Base-by-base conservation (phyloP, 768 basidiomycete genomes). In the Rhodotorula kratochvilovae region DNA sequence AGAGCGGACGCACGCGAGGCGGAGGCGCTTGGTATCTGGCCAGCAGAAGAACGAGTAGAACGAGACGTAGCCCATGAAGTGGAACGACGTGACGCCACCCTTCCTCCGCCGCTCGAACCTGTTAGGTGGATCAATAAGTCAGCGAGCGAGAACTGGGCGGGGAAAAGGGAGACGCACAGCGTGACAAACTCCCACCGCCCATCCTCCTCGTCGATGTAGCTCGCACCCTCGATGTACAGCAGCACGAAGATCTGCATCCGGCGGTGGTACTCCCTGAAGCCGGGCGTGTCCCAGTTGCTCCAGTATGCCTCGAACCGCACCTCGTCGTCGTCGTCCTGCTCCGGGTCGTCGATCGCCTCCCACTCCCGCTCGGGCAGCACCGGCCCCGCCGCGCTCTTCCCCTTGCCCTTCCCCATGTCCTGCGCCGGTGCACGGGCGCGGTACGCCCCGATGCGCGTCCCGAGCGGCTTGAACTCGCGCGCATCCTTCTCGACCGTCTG, bases 41-140 rank as follows among this genome's bases (percentile, higher is more conserved):
- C 89, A 98, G 80, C 88, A 90, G 82, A 92, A 96, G 81, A 99
- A 99, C 27, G 90, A 90, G 79, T 94, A 98, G 50, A 98, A 83
- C 2, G 93, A 92, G 7, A 92, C 90, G 80, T 95, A 99, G 17
- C 95, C 95, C 58, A 89, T 85, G 75, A 98, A 96, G 81, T 97
- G 95, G 80, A 96, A 95, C 11, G 88, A 86, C 23, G 81, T 74
- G 6, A 82, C 75, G 50, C 80, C 81, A 75, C 79, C 84, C 70
- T 88, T 84, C 78, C 86, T 88, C 42, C 91, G 87, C 76, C 89
- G 90, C 81, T 97, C 92, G 79, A 87, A 96, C 63, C 92, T 95
- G 50, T 21, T 10, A 45, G 45, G 25, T 67, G 45, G 55, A 48
- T 21, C 39, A 25, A 45, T 59, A 46, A 21, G 39, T 58, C 39